phyloP scores from a whole-genome alignment of 2,329 filamentous ascomycete species.

The Penicillium sp. region DNA sequence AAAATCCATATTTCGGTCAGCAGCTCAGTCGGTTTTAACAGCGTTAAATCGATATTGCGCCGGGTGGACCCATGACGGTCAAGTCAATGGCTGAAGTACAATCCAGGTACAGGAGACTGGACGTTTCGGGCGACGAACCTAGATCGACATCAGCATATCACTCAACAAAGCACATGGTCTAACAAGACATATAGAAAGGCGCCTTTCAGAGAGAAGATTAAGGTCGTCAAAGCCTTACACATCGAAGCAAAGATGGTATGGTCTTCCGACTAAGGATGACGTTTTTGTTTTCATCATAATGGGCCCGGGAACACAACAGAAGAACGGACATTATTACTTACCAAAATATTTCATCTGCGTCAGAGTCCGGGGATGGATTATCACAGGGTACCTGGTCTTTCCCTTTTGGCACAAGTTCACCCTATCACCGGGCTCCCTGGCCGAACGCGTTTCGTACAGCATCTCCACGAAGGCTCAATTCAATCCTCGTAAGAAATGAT shows the following conservation, averaged over 20 bases:
- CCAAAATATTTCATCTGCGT: background rate
- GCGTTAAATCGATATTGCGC: too few relatives aligned
- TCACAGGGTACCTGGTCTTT: background rate
- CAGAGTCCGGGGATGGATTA: background rate
- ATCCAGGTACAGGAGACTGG: too few relatives aligned
- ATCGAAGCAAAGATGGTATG: slow-evolving; percentile 39
- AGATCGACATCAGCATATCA: background rate
- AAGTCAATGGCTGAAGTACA: too few relatives aligned
- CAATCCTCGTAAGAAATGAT: slow-evolving; percentile 43
- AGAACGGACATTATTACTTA: background rate
- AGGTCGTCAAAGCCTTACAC: slow-evolving; percentile 45
- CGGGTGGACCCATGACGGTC: too few relatives aligned
- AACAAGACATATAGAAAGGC: background rate
- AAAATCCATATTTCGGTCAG: background rate
- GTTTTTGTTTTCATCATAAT: slow-evolving; percentile 82
- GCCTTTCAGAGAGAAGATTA: slow-evolving; percentile 51
- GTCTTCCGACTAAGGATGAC: slow-evolving; percentile 94
- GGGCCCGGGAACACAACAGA: slow-evolving; percentile 5
- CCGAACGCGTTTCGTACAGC: background rate
- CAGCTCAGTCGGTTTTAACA: background rate
- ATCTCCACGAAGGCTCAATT: background rate
- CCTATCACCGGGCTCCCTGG: background rate
- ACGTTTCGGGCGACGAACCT: background rate
- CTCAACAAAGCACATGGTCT: background rate
- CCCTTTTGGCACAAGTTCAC: background rate